These are phyloP conservation scores for Fusarium irregulare DNA, from an alignment of 2,329 filamentous ascomycete species.

Conservation along the genomic window DNA sequence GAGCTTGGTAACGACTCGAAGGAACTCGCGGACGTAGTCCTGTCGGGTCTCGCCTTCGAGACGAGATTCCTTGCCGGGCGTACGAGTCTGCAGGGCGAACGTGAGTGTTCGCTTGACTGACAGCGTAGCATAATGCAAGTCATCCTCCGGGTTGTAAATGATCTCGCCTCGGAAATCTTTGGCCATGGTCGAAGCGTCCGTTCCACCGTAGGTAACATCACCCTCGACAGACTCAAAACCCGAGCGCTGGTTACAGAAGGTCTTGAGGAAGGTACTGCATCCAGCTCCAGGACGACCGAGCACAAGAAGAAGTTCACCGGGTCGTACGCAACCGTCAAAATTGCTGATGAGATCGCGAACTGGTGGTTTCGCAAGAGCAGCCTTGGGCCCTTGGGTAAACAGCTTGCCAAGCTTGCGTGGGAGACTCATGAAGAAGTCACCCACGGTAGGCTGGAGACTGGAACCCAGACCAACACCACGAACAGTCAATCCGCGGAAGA, in stretches of 20 bases:
- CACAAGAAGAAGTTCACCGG: slow-evolving; percentile 76
- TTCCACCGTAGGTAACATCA: slow-evolving; percentile 71
- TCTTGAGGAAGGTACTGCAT: slow-evolving; percentile 77
- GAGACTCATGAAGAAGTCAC: slow-evolving; percentile 71
- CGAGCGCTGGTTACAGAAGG: slow-evolving; percentile 75
- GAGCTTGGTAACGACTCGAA: slow-evolving; percentile 73
- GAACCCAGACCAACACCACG: slow-evolving; percentile 76
- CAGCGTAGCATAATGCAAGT: slow-evolving; percentile 76
- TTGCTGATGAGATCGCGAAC: slow-evolving; percentile 73
- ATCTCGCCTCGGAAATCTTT: slow-evolving; percentile 70
- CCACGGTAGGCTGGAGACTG: slow-evolving; percentile 63
- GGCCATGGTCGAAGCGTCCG: slow-evolving; percentile 58
- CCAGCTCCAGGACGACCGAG: slow-evolving; percentile 75
- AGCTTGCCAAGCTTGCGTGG: slow-evolving; percentile 58
- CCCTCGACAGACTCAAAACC: slow-evolving; percentile 73
- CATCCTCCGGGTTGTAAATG: slow-evolving; percentile 75
- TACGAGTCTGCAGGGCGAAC: slow-evolving; percentile 74
- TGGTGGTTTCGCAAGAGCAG: slow-evolving; percentile 65
- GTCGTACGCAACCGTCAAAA: slow-evolving; percentile 75
- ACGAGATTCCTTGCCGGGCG: slow-evolving; percentile 62
- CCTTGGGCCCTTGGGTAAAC: slow-evolving; percentile 63
- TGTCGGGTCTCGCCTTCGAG: slow-evolving; percentile 69
- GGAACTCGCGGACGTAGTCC: slow-evolving; percentile 64
- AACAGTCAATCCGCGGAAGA: slow-evolving; percentile 77
- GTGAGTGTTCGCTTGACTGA: slow-evolving; percentile 73